Conservation (phyloP, 169 alveolate genomes). For the Toxoplasma gondii region DNA sequence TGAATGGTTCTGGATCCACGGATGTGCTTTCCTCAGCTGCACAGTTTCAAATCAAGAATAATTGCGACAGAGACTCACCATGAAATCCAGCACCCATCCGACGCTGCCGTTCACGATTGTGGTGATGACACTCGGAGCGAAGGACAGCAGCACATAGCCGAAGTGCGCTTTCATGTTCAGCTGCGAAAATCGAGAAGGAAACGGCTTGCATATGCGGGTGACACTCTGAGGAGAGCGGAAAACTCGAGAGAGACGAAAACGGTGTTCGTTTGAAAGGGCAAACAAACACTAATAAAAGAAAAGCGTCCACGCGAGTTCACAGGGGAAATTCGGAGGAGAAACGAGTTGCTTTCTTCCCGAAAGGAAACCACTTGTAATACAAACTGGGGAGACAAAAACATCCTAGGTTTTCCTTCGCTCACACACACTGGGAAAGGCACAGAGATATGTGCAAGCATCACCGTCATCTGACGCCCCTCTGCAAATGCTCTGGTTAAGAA, state of each 20-base stretch:
- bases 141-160: conserved; percentile 6
- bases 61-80: background rate
- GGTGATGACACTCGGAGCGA: conserved; percentile 7
- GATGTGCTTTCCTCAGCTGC: too few species aligned
- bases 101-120: background rate
- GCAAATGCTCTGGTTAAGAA: background rate
- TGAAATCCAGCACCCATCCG: conserved; percentile 6
- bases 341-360: background rate
- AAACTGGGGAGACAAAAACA: background rate
- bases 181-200: background rate
- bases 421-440: too few species aligned
- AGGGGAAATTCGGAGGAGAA: background rate
- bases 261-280: background rate
- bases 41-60: too few species aligned
- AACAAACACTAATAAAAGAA: background rate
- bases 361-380: background rate
- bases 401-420: background rate
- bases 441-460: too few species aligned
- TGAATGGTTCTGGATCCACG: too few species aligned
- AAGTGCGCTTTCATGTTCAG: conserved; percentile 23
- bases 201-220: background rate
- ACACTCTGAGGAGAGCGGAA: too few species aligned
- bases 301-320: background rate
- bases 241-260: background rate
- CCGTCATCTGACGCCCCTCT: too few species aligned